A percentile compares a stretch with the other conserved stretches of the same genome.
Conservation (phyloP, 2,329 filamentous ascomycete species). For the Fusarium protoensiforme region DNA sequence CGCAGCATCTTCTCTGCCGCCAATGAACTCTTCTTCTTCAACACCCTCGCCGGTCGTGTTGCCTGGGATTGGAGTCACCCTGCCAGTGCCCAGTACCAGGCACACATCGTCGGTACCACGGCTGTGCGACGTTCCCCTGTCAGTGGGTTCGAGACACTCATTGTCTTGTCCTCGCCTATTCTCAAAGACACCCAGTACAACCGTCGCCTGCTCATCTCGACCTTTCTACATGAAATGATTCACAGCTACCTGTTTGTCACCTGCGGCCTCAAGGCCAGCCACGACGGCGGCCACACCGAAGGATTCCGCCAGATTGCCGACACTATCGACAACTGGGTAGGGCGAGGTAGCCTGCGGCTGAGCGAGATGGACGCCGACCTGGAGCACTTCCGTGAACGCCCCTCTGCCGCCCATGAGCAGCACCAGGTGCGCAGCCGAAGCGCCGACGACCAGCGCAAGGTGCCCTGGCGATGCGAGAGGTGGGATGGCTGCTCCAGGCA, state of each 20-base stretch:
- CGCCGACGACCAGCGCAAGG: constrained; percentile 26
- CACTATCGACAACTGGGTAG: constrained; percentile 71
- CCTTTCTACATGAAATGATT: constrained; percentile 74
- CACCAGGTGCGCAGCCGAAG: constrained; percentile 31
- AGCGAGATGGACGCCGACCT: constrained; percentile 72
- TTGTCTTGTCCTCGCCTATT: constrained; percentile 70
- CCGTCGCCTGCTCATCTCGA: constrained; percentile 69
- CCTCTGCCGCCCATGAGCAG: constrained; percentile 36
- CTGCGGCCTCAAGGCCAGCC: constrained; percentile 67
- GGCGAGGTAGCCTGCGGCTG: constrained; percentile 63
- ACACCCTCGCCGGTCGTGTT: constrained; percentile 66
- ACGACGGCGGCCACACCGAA: constrained; percentile 68
- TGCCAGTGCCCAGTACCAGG: constrained; percentile 60
- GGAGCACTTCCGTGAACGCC: constrained; percentile 59
- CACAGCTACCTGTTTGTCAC: constrained; percentile 74
- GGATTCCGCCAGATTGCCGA: constrained; percentile 69
- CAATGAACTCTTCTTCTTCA: constrained; percentile 72
- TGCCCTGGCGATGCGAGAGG: constrained; percentile 28
- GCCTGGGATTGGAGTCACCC: constrained; percentile 70
- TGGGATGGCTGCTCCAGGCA: constrained; percentile 31
- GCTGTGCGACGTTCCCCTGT: constrained; percentile 61
- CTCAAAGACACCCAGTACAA: constrained; percentile 67
- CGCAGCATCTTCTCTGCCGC: constrained; percentile 68
- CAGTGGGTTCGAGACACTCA: constrained; percentile 70
- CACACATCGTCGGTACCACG: constrained; percentile 71